Base-by-base conservation (phyloP, 306 rosid genomes). In the Ochetophila trinervis region DNA sequence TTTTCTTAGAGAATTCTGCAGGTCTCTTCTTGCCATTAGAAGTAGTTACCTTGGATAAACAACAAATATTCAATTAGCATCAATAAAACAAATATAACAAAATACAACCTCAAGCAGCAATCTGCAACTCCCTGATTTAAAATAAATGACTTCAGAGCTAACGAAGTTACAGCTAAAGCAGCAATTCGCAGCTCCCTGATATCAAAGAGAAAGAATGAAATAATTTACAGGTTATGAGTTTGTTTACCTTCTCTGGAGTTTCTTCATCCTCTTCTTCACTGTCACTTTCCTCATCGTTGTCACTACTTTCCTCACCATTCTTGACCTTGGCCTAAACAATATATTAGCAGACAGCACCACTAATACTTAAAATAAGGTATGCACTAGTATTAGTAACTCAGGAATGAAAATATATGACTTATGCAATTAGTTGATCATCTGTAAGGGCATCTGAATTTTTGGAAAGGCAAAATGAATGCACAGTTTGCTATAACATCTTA, bases 181-280 rank as follows among this genome's bases (percentile, higher is more conserved):
- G 42, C 42, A 36, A 51, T 32, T 10, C 18, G 8, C 19, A 32
- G 21, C 51, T 67, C 27, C 32, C 32, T 27, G 3, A 27, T 4
- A 42, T 15, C 8, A 35, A 59, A 57, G 19, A 7, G 4, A 36
- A 69, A 30, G n/a, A 27, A 15, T 3, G 32, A 34, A 52, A 30
- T 4, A 27, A 21, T 23, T 4, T 32, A 13, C 0, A 50, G 17
- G 20, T 15, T 15, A 40, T 27, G 17, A 67, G 52, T 5, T 16
- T 12, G 36, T 53, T 65, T 73, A 88, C 95, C 86, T 81, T 86
- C 50, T 69, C 69, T 7, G 74, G 86, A 44, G 83, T 79, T 72
- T 80, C 82, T 65, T 84, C 80, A 36, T 75, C 83, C 62, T 80
- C 82, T 27, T 66, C 73, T 47, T 65, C 82, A 19, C 80, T 71